Base-by-base conservation (phyloP, 116 monocot species). In the Posidonia oceanica region DNA sequence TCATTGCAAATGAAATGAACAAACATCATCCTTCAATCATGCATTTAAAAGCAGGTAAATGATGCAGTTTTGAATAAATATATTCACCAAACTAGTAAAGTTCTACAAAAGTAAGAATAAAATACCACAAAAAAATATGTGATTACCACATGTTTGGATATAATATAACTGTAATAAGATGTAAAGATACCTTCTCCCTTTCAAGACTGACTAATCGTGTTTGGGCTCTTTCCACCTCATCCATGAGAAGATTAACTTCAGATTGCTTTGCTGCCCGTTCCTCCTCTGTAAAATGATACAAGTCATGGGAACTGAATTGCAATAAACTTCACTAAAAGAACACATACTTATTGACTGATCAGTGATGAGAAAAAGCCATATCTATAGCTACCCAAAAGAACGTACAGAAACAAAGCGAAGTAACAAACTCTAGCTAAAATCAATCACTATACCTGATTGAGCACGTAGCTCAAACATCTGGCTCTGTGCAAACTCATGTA, bases 211-310 rank as follows among this genome's bases (percentile, higher is more conserved):
- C 62, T 61, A 97, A 73, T 36, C 97, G 83, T 64, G 85, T 74
- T 71, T 97, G 97, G 73, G 92, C 97, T 55, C 92, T 82, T 72
- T 97, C 97, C 79, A 92, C 93, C 79, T 97, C 97, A 85, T 97
- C 92, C 89, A 92, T 82, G 55, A 97, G 82, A 78, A 97, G 97
- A 80, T 81, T 77, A 6, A 97, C 85, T 80, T 97, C 97, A 72
- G 92, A 76, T 82, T 97, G 83, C 77, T 89, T 97, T 55, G 89
- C 89, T 71, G 89, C 87, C 75, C 82, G 80, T 64, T 92, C 89
- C 74, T 97, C 97, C 92, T 97, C 97, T 92, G 54, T 20, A 42
- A 68, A 52, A 36, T 18, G n/a, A n/a, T 39, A 18, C 5, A 42
- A 53, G 22, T 15, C 51, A 18, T 51, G 2, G 3, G 15, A 68